Base-by-base conservation (phyloP, 2,329 filamentous ascomycete species). In the Exophiala calicioides region DNA sequence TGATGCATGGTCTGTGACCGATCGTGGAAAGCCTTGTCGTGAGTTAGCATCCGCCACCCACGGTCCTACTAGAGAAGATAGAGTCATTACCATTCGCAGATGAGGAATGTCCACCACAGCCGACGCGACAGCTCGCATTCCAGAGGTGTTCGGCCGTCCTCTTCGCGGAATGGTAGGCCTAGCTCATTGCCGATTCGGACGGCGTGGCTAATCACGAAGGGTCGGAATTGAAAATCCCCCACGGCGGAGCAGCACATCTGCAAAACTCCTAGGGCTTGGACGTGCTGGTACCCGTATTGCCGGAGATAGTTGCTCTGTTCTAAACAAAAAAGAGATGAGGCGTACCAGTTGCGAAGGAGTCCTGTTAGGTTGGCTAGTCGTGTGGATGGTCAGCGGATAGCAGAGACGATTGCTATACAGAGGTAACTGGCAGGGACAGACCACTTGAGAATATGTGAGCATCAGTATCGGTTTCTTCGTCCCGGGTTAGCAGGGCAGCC, bases 101-200 rank as follows among this genome's bases (percentile, higher is more conserved):
- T 36, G 33, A 36, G 10, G 7, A 36, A 15, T 20, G 33, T 36
- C 33, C 33, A 36, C 33, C 33, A 36, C 19, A 36, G 15, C 18
- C 33, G 33, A 10, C 33, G 33, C 10, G 15, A 36, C 33, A 36
- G 15, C 15, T 33, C 30, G 15, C 30, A 36, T 18, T 36, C 33
- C 33, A 21, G 33, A 13, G 15, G 15, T 19, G 15, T 20, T 19
- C 33, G 18, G 9, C 18, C 18, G 33, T 3, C 33, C 10, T 20
- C 33, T 36, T 19, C 6, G 6, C 6, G 19, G 9, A 20, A 20
- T 6, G 15, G 15, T 5, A 36, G 15, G 10, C 33, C 33, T 9
- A 36, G 19, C 7, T 18, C 33, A 10, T 36, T 19, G 15, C 15
- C 33, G 15, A 36, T 36, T 6, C 33, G 33, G 10, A 36, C 3